These are phyloP conservation scores for Westerdykella ornata DNA, from an alignment of 2,329 filamentous ascomycete genomes.

Conservation along the genomic window DNA sequence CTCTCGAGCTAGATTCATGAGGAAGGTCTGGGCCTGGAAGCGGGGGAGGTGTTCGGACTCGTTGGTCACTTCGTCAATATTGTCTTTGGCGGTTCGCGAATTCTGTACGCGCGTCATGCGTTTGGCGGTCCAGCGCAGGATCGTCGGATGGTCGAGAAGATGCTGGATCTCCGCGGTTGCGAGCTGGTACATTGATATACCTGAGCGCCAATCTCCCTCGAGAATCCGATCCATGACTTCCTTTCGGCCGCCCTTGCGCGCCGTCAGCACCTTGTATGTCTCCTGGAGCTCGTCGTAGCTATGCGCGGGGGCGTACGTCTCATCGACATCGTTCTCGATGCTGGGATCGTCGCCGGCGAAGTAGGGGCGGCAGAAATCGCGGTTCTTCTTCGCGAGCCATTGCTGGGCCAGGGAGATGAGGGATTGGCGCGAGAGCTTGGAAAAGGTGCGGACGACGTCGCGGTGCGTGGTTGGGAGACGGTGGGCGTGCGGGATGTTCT, in stretches of 20 bases:
- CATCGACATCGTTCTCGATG: conserved; percentile 51
- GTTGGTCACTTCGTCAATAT: conserved; percentile 34
- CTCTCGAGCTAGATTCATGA: conserved; percentile 67
- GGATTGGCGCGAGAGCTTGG: conserved; percentile 63
- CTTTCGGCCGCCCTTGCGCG: conserved; percentile 46
- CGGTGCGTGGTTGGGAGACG: conserved; percentile 60
- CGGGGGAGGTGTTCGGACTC: conserved; percentile 50
- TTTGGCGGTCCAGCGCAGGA: conserved; percentile 49
- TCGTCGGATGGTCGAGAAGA: conserved; percentile 48
- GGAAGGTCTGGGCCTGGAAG: conserved; percentile 74
- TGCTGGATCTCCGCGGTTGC: conserved; percentile 51
- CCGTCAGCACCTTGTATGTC: conserved; percentile 34
- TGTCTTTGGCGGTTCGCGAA: conserved; percentile 17
- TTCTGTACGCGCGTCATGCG: conserved; percentile 38
- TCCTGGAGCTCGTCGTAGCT: conserved; percentile 62
- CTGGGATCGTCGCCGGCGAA: conserved; percentile 43
- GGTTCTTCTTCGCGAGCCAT: conserved; percentile 67
- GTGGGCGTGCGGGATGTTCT: conserved; percentile 63
- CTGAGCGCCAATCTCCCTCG: conserved; percentile 52
- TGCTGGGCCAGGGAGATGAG: conserved; percentile 65
- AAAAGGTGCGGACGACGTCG: conserved; percentile 59
- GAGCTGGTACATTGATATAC: conserved; percentile 50
- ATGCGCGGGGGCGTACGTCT: conserved; percentile 61
- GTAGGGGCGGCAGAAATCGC: conserved; percentile 54
- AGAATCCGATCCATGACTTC: conserved; percentile 52